These are phyloP conservation scores for Candida peoriensis DNA, from an alignment of 805 yeast genomes.

Conservation along the genomic window DNA sequence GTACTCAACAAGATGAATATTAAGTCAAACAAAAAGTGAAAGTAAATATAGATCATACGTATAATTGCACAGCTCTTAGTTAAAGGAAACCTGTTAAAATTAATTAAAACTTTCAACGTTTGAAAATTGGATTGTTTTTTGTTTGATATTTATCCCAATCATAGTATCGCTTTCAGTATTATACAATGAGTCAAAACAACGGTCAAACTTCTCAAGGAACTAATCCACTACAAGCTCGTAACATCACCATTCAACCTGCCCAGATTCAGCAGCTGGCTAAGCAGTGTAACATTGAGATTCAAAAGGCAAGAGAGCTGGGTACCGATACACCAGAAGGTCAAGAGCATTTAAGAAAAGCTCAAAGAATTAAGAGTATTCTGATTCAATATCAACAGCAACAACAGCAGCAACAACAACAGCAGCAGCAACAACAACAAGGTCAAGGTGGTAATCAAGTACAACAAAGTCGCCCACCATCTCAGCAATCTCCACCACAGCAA, in stretches of 20 bases:
- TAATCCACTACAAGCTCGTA: background rate
- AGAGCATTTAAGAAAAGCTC: conserved; percentile 58
- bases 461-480: conserved; percentile 4
- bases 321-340: conserved; percentile 55
- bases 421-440: conserved; percentile 14
- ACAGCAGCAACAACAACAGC: conserved; percentile 25
- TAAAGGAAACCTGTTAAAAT: no score
- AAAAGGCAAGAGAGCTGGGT: conserved; percentile 60
- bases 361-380: conserved; percentile 55
- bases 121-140: no score
- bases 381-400: conserved; percentile 49
- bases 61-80: no score
- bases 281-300: conserved; percentile 53
- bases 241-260: conserved; percentile 15
- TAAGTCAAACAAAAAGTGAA: no score
- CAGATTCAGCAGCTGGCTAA: conserved; percentile 47
- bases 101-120: no score
- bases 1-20: no score
- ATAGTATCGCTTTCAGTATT: no score
- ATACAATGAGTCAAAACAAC: background rate
- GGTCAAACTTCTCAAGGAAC: no score
- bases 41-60: no score
- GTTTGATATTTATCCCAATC: no score
- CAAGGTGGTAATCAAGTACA: conserved; percentile 14
- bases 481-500: conserved; percentile 4